Evolutionary conservation across 208 protist species (phyloP).

Genomic region (Jaenimonas drosophilae): DNA sequence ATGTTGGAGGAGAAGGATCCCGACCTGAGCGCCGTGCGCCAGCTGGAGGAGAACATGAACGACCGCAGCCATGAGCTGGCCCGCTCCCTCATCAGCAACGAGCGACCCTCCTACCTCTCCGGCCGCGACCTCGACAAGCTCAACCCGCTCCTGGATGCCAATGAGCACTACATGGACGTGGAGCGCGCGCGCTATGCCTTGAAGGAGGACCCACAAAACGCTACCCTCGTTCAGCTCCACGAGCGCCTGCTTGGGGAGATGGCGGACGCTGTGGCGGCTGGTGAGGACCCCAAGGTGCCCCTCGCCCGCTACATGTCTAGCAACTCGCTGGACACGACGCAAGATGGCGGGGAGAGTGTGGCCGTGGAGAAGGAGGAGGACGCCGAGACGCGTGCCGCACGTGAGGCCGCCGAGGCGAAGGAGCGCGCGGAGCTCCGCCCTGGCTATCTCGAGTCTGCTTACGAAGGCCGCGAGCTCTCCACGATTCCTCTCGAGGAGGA

Average conservation of each 20-base stretch:
- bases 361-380: too few relatives aligned
- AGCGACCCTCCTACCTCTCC: constrained; percentile 27
- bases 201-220: constrained; percentile 50
- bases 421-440: too few relatives aligned
- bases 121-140: constrained; percentile 29
- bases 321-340: too few relatives aligned
- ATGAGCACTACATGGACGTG: constrained; percentile 28
- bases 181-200: constrained; percentile 30
- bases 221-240: constrained; percentile 20
- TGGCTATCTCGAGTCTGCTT: constrained; percentile 17
- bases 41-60: constrained; percentile 6
- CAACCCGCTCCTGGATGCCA: constrained; percentile 35
- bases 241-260: constrained; percentile 28
- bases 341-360: too few relatives aligned
- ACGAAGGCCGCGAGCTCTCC: constrained; percentile 11
- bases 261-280: constrained; percentile 12
- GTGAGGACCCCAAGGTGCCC: too few relatives aligned
- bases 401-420: too few relatives aligned
- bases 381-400: too few relatives aligned
- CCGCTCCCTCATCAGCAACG: constrained; percentile 15
- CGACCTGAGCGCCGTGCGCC: constrained; percentile 2
- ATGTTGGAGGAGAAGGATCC: too few relatives aligned
- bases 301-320: too few relatives aligned
- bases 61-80: constrained; percentile 9
- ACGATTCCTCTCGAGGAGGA: constrained; percentile 21